A percentile compares a stretch with the other conserved stretches of the same genome.
These are phyloP conservation scores for Jamesozyma rosinii DNA, from an alignment of 805 yeast genomes.

Conservation along the genomic window DNA sequence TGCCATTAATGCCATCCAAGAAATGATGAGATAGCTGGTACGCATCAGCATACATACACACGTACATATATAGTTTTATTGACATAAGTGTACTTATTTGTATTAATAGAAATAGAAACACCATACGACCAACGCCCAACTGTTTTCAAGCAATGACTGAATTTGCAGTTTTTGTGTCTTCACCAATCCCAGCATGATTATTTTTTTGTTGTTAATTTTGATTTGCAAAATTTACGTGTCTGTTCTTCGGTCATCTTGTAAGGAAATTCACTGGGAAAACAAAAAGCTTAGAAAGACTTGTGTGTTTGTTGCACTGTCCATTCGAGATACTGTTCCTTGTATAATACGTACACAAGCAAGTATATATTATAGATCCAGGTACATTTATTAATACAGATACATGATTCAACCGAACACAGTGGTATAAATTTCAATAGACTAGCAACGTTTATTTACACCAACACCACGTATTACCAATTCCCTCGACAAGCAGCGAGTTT, in stretches of 20 bases:
- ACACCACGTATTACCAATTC: not conserved
- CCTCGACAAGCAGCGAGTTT: not conserved
- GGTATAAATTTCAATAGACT: not conserved
- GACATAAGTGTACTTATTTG: not conserved
- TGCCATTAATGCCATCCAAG: conserved; percentile 25
- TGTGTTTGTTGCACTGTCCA: not conserved
- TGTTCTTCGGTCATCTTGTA: not conserved
- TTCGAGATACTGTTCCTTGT: too few relatives aligned
- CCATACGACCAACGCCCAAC: too few relatives aligned
- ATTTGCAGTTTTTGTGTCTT: not conserved
- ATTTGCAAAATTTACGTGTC: not conserved
- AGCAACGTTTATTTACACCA: too few relatives aligned
- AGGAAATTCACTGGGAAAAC: not conserved
- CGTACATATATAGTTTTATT: not conserved
- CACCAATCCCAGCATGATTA: not conserved
- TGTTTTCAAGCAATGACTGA: too few relatives aligned
- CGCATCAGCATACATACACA: not conserved
- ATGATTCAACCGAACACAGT: not conserved
- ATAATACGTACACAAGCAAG: too few relatives aligned
- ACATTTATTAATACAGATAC: not conserved
- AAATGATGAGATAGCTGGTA: conserved; percentile 4
- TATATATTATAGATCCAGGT: not conserved
- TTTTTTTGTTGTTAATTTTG: not conserved
- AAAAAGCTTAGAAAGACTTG: not conserved
- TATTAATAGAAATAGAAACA: too few relatives aligned